Conservation (phyloP, 805 yeast species). For the Starmerella bombicola region DNA sequence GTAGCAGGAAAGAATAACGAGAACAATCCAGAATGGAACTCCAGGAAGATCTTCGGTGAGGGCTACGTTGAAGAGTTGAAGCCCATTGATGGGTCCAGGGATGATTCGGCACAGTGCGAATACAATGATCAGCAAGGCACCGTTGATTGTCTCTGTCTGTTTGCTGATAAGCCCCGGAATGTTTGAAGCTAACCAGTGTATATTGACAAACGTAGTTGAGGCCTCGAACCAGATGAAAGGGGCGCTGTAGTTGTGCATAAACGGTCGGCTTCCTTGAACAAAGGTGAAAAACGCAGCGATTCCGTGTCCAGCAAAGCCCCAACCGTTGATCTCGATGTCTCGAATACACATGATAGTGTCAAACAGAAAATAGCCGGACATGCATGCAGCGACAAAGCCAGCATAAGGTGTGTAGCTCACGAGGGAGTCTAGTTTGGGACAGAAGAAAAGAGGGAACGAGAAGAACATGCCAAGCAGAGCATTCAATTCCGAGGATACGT, state of each 20-base stretch:
- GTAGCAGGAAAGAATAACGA: slow-evolving; percentile 45
- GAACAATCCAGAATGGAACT: slow-evolving; percentile 39
- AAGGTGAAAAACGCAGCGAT: slow-evolving; percentile 69
- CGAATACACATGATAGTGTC: slow-evolving; percentile 58
- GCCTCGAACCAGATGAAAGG: slow-evolving; percentile 74
- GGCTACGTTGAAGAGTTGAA: slow-evolving; percentile 30
- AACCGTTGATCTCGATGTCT: slow-evolving; percentile 57
- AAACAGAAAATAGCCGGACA: slow-evolving; percentile 86
- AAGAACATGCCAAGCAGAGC: slow-evolving; percentile 49
- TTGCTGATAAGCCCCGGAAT: slow-evolving; percentile 58
- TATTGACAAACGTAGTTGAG: slow-evolving; percentile 87
- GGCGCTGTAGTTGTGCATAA: slow-evolving; percentile 69
- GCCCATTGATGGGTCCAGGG: slow-evolving; percentile 78
- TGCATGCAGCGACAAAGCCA: slow-evolving; percentile 56
- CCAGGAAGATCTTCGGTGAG: slow-evolving; percentile 22
- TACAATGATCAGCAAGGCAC: slow-evolving; percentile 49
- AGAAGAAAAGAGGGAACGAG: slow-evolving; percentile 54
- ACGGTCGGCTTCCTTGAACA: slow-evolving; percentile 50
- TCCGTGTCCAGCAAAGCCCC: slow-evolving; percentile 74
- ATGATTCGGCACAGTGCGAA: slow-evolving; percentile 69
- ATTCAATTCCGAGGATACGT: slow-evolving; percentile 78
- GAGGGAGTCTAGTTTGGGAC: slow-evolving; percentile 44
- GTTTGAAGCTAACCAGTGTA: slow-evolving; percentile 80
- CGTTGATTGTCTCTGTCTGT: slow-evolving; percentile 49
- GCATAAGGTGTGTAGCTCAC: slow-evolving; percentile 62